Base-by-base conservation (phyloP, 2,329 filamentous ascomycete genomes). In the Apiospora sp. region DNA sequence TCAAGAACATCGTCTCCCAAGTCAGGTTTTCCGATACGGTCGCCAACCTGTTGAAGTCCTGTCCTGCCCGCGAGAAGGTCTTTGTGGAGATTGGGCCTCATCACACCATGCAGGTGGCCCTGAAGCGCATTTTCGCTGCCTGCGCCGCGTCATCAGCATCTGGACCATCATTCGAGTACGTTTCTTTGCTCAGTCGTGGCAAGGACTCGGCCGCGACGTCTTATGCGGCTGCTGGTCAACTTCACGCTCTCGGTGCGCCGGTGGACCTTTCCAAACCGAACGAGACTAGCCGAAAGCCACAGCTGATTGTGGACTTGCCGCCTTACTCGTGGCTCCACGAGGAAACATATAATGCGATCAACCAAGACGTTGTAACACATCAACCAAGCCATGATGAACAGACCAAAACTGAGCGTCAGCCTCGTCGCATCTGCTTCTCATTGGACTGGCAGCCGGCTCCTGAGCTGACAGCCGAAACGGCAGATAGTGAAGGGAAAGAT, bases 341-440 rank as follows among this genome's bases (percentile, higher is more conserved):
- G 41, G 64, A 68, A 19, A 34, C 64, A 1, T 68, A 44, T 22
- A 68, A 68, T 44, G 64, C 64, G 12, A 44, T 44, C 37, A 22
- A 27, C 10, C 24, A 37, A 24, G 37, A 2, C 16, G 61, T 30
- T 8, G 30, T 41, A 13, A 16, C 34, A 37, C 34, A 43, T 30
- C 16, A 6, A n/a, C 61, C 14, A 67, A 43, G 61, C 41, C 61
- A 16, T 44, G 19, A 12, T 1, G 10, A 44, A 22, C 4, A 22
- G 2, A 22, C 22, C 24, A 44, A 16, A 12, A 5, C 64, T 12
- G 24, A 44, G 8, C 7, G 64, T 22, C 19, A 44, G 22, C 22
- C 64, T 10, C 64, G 64, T 68, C 64, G 64, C 22, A 68, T 68
- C 37, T 68, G 64, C 37, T 68, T 68, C 37, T 68, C 64, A 22